A percentile compares a stretch with the other conserved stretches of the same genome.
Evolutionary conservation across 306 rosid genomes (phyloP).

Genomic region (Nissolia schottii): DNA sequence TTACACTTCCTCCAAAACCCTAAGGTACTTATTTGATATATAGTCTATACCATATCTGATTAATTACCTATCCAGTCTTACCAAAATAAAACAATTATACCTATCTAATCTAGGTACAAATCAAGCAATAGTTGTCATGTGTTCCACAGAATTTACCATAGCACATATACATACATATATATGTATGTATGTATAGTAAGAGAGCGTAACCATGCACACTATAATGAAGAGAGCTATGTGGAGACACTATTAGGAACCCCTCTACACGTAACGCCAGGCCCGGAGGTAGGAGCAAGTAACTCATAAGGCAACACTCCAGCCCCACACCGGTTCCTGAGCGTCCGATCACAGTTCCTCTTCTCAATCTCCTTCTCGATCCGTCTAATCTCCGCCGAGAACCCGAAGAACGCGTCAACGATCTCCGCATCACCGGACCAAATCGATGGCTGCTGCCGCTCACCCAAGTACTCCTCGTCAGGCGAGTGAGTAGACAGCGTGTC

Average conservation of each 20-base stretch:
- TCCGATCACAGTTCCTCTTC: conserved; percentile 47
- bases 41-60: no score
- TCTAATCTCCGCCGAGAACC: conserved; percentile 55
- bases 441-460: conserved; percentile 70
- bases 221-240: no score
- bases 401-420: conserved; percentile 58
- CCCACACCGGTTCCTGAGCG: conserved; percentile 62
- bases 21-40: no score
- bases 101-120: no score
- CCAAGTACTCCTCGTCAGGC: conserved; percentile 83
- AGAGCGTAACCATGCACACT: no score
- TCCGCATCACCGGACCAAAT: conserved; percentile 67
- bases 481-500: conserved; percentile 85
- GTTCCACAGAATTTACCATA: no score
- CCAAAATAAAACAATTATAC: no score
- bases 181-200: no score
- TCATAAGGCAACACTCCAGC: conserved; percentile 87
- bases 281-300: conserved; percentile 76
- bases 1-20: no score
- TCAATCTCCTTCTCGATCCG: conserved; percentile 71
- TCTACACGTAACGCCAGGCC: conserved; percentile 80
- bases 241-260: conserved; percentile 89
- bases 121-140: no score
- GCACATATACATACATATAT: no score
- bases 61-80: no score